A percentile compares a stretch with the other conserved stretches of the same genome.
Evolutionary conservation across 2,329 filamentous ascomycete species (phyloP).

Genomic region (Raffaelea albimanens): DNA sequence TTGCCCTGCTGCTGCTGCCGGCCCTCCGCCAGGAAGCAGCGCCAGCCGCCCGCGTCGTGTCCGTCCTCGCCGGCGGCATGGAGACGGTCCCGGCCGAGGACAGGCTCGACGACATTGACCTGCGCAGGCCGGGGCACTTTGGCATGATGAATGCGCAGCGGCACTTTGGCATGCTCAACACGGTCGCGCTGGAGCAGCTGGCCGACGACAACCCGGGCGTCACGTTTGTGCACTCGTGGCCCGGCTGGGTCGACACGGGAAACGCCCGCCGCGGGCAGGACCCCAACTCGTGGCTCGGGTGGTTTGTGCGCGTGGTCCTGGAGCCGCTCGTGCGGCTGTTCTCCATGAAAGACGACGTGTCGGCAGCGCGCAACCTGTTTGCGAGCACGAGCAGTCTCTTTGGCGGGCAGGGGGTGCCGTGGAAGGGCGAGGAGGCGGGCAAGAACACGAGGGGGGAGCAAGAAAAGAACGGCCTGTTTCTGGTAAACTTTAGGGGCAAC

Average conservation of each 20-base stretch:
- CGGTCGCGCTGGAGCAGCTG: conserved; percentile 21
- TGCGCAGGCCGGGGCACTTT: conserved; percentile 23
- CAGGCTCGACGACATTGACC: conserved; percentile 23
- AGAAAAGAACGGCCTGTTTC: conserved; percentile 20
- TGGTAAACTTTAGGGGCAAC: conserved; percentile 23
- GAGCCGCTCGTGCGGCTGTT: conserved; percentile 22
- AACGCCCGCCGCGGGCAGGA: conserved; percentile 15
- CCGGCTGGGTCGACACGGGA: conserved; percentile 19
- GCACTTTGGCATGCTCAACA: conserved; percentile 23
- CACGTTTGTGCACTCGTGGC: conserved; percentile 25
- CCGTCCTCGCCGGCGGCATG: conserved; percentile 23
- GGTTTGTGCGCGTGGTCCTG: conserved; percentile 23
- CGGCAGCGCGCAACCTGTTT: conserved; percentile 25
- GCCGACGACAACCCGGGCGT: conserved; percentile 21
- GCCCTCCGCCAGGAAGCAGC: conserved; percentile 22
- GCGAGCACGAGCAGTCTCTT: conserved; percentile 25
- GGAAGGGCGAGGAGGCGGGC: conserved; percentile 17
- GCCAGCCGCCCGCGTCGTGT: conserved; percentile 24
- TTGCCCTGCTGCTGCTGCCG: conserved; percentile 29
- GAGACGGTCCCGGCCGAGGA: conserved; percentile 18
- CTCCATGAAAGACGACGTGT: conserved; percentile 19
- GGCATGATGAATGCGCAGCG: conserved; percentile 18
- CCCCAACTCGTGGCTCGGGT: conserved; percentile 16
- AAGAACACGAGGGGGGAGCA: not conserved
- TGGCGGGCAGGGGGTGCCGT: conserved; percentile 23